phyloP scores from a whole-genome alignment of 257 asterid genomes.

The Rhazya stricta region DNA sequence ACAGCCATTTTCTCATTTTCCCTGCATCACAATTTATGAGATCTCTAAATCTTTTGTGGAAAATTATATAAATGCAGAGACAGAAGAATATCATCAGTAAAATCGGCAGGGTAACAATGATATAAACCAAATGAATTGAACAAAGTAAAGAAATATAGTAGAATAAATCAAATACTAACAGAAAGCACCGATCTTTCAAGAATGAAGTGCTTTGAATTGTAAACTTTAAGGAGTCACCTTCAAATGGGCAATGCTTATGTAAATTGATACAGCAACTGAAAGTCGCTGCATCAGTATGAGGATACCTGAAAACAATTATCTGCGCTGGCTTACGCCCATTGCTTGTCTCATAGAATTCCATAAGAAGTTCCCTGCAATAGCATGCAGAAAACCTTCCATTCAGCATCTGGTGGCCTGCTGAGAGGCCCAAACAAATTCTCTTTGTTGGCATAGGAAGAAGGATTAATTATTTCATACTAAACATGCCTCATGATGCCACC shows the following conservation, averaged over 20 bases:
- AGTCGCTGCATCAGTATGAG: neutral
- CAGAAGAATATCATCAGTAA: neutral
- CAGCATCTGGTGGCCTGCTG: slow-evolving; percentile 12
- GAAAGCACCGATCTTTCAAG: neutral
- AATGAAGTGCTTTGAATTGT: neutral
- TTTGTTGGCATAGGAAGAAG: slow-evolving; percentile 5
- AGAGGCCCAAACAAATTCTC: slow-evolving; percentile 2
- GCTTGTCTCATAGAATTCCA: slow-evolving; percentile 73
- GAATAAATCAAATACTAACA: neutral
- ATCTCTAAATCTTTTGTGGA: neutral
- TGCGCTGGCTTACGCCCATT: slow-evolving; percentile 71
- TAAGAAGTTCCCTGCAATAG: slow-evolving; percentile 71
- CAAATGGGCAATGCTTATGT: neutral
- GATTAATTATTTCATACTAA: slow-evolving; percentile 6
- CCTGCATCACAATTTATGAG: neutral
- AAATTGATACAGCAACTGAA: neutral
- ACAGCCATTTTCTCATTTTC: neutral
- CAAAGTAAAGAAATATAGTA: neutral
- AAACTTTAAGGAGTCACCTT: neutral
- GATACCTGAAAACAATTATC: slow-evolving; percentile 82
- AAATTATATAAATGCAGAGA: neutral
- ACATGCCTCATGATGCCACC: slow-evolving; percentile 84
- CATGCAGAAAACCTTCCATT: slow-evolving; percentile 15
- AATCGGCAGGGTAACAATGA: neutral
- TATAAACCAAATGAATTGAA: neutral